A percentile compares a stretch with the other conserved stretches of the same genome.
phyloP scores from a whole-genome alignment of 2,329 filamentous ascomycete species.

The Penicillium janthinellum region DNA sequence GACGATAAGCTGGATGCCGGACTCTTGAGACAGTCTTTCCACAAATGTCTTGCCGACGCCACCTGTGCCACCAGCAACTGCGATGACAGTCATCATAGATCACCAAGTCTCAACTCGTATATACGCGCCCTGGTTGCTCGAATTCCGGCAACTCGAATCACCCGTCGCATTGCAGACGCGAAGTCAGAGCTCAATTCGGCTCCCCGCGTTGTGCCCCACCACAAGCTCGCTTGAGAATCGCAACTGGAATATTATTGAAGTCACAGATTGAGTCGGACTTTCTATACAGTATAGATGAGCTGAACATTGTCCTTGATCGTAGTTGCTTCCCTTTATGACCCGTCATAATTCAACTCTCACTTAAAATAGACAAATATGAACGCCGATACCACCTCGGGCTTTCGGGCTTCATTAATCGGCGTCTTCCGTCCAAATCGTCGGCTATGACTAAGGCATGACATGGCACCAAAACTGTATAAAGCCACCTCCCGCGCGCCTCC shows the following conservation, averaged over 20 bases:
- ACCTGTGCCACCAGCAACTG: slow-evolving; percentile 52
- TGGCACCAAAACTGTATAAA: slow-evolving; percentile 16
- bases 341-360: background rate
- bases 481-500: slow-evolving; percentile 8
- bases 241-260: background rate
- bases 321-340: background rate
- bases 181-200: slow-evolving; percentile 3
- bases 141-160: background rate
- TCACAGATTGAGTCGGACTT: background rate
- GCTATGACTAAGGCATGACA: slow-evolving; percentile 26
- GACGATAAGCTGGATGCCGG: slow-evolving; percentile 44
- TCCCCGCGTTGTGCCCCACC: slow-evolving; percentile 18
- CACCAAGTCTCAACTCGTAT: background rate
- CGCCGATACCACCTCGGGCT: slow-evolving; percentile 22
- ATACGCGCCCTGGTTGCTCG: background rate
- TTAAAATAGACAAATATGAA: background rate
- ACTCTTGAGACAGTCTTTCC: slow-evolving; percentile 41
- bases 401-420: slow-evolving; percentile 29
- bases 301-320: background rate
- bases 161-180: background rate
- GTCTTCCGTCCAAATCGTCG: slow-evolving; percentile 8
- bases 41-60: slow-evolving; percentile 51
- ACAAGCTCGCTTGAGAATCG: slow-evolving; percentile 2
- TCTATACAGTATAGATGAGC: background rate
- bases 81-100: slow-evolving; percentile 44